Conservation (phyloP, 306 rosid species). For the Lathyrus tuberosus region DNA sequence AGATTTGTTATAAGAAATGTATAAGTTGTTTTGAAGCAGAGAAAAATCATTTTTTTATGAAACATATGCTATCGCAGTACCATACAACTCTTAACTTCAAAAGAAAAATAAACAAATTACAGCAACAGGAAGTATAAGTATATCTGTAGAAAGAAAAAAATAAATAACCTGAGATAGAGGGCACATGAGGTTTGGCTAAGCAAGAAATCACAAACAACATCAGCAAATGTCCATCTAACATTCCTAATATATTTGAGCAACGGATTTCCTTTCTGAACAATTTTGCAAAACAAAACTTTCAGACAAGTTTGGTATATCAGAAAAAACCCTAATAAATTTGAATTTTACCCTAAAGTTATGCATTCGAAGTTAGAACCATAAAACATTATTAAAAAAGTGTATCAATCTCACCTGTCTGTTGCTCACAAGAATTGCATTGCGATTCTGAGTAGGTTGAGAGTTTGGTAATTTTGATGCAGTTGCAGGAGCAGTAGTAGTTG, state of each 20-base stretch:
- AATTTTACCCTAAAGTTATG: not conserved
- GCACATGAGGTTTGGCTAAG: constrained; percentile 93
- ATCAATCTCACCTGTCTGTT: constrained; percentile 72
- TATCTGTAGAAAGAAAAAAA: constrained; percentile 11
- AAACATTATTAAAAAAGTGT: not conserved
- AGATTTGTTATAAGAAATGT: too few species aligned
- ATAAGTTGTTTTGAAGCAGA: too few species aligned
- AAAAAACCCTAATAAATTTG: not conserved
- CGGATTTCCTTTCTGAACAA: constrained; percentile 84
- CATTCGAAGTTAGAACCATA: not conserved
- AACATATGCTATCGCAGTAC: too few species aligned
- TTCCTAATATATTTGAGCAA: constrained; percentile 93
- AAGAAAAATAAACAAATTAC: constrained; percentile 16
- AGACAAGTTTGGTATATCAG: not conserved
- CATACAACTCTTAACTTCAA: constrained; percentile 1
- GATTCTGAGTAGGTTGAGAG: constrained; percentile 52
- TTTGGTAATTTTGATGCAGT: constrained; percentile 40
- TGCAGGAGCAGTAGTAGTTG: constrained; percentile 42
- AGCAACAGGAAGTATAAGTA: not conserved
- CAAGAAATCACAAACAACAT: constrained; percentile 83
- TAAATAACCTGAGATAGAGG: constrained; percentile 78
- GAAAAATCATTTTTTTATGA: too few species aligned
- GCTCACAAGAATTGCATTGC: constrained; percentile 90
- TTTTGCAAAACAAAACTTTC: constrained; percentile 7
- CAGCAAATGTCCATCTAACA: constrained; percentile 92